A percentile compares a stretch with the other conserved stretches of the same genome.
Evolutionary conservation across 1,284 basidiomycete genomes (phyloP).

Genomic region (Malassezia japonica): DNA sequence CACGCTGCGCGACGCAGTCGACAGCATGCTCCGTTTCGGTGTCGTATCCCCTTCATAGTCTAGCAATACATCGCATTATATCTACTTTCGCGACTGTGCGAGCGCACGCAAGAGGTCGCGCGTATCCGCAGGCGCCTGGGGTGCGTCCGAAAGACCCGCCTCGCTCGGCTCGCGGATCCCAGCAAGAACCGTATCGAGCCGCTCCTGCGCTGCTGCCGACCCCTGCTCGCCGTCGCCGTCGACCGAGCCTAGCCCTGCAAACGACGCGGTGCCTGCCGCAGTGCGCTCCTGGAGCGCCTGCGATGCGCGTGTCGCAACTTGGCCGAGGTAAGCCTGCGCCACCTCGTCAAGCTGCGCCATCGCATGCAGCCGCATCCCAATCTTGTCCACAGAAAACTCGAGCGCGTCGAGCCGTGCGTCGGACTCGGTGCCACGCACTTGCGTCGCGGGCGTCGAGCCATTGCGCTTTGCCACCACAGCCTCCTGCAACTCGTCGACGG

Average conservation of each 20-base stretch:
- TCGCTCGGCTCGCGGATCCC: constrained; percentile 4
- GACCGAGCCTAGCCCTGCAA: neutral
- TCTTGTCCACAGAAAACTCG: constrained; percentile 23
- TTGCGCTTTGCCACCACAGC: constrained; percentile 9
- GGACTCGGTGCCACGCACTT: constrained; percentile 25
- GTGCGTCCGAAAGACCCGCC: neutral
- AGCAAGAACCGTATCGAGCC: constrained; percentile 12
- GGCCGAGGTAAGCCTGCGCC: constrained; percentile 1
- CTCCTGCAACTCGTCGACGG: constrained; percentile 18
- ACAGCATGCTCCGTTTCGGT: neutral
- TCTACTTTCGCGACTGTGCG: neutral
- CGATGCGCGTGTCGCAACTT: constrained; percentile 13
- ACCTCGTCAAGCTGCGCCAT: constrained; percentile 11
- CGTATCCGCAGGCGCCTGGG: neutral
- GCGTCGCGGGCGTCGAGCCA: neutral
- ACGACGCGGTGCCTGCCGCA: constrained; percentile 6
- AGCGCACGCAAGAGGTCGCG: constrained; percentile 1
- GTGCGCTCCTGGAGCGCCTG: constrained; percentile 16
- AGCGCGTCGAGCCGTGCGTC: constrained; percentile 27
- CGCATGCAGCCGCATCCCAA: constrained; percentile 7
- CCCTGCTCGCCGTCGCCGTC: neutral
- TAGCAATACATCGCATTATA: neutral
- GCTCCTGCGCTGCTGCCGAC: constrained; percentile 7
- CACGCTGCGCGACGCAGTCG: too few species aligned
- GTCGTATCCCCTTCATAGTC: neutral